A percentile compares a stretch with the other conserved stretches of the same genome.
Evolutionary conservation across 1,284 basidiomycete genomes (phyloP).

Genomic region (Pascua sp.): DNA sequence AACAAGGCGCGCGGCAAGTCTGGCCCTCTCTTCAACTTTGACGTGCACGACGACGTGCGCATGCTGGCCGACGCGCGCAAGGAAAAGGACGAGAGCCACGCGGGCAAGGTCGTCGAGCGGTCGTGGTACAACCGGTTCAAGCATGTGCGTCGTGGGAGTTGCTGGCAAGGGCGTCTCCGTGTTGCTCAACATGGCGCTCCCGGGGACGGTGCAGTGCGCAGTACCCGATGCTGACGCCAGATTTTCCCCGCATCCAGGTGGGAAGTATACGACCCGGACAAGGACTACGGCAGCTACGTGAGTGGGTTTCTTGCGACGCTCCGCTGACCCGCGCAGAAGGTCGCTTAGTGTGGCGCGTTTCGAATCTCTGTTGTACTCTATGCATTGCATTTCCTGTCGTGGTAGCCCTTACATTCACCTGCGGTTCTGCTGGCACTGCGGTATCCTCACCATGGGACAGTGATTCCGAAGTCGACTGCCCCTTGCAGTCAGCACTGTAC

Average conservation of each 20-base stretch:
- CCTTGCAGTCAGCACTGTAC: too few relatives aligned
- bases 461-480: too few relatives aligned
- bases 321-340: slow-evolving; percentile 8
- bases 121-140: slow-evolving; percentile 96
- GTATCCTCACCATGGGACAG: too few relatives aligned
- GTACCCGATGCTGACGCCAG: slow-evolving; percentile 42
- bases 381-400: too few relatives aligned
- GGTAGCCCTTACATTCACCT: too few relatives aligned
- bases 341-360: slow-evolving; percentile 4
- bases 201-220: too few relatives aligned
- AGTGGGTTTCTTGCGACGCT: neutral
- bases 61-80: slow-evolving; percentile 90
- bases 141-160: slow-evolving; percentile 46
- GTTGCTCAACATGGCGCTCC: too few relatives aligned
- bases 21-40: slow-evolving; percentile 96
- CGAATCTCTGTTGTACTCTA: neutral
- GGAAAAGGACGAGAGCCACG: slow-evolving; percentile 98
- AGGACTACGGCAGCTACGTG: slow-evolving; percentile 77
- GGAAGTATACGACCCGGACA: slow-evolving; percentile 94
- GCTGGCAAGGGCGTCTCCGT: neutral
- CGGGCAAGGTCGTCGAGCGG: slow-evolving; percentile 95
- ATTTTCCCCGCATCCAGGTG: slow-evolving; percentile 94
- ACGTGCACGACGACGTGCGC: slow-evolving; percentile 97
- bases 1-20: slow-evolving; percentile 98
- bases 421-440: too few relatives aligned